Conservation (phyloP, 2,329 filamentous ascomycete species). For the Monosporascus sp. region DNA sequence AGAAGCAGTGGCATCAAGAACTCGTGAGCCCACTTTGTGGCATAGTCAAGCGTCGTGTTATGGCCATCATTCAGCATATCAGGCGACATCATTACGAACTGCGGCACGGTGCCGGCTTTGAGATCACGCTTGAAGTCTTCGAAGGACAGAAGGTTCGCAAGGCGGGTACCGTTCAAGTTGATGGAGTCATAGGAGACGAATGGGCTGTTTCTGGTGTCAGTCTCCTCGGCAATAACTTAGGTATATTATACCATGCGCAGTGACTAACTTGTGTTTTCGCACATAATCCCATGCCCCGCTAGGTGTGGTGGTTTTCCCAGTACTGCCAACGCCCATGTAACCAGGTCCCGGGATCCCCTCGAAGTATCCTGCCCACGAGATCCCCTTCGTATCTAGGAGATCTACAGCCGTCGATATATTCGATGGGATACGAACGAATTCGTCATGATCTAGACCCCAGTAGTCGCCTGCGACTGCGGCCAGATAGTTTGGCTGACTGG, state of each 20-base stretch:
- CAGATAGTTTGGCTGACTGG: conserved; percentile 40
- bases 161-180: conserved; percentile 36
- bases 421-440: conserved; percentile 34
- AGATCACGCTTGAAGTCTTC: conserved; percentile 56
- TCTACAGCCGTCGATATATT: conserved; percentile 44
- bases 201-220: conserved; percentile 23
- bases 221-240: not conserved
- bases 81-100: conserved; percentile 60
- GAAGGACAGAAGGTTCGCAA: conserved; percentile 58
- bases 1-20: conserved; percentile 66
- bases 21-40: conserved; percentile 60
- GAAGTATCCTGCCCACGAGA: conserved; percentile 42
- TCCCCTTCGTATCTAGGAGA: conserved; percentile 34
- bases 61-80: conserved; percentile 65
- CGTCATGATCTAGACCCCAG: conserved; percentile 43
- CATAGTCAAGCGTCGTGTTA: conserved; percentile 65
- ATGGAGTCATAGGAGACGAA: conserved; percentile 39
- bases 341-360: conserved; percentile 41
- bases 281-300: conserved; percentile 31
- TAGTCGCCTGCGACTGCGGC: conserved; percentile 42
- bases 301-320: conserved; percentile 28
- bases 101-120: conserved; percentile 50
- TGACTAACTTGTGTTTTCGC: conserved; percentile 34
- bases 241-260: not conserved
- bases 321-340: conserved; percentile 37